These are phyloP conservation scores for Tricholoma flavovirens DNA, from an alignment of 768 basidiomycete species.

Conservation along the genomic window DNA sequence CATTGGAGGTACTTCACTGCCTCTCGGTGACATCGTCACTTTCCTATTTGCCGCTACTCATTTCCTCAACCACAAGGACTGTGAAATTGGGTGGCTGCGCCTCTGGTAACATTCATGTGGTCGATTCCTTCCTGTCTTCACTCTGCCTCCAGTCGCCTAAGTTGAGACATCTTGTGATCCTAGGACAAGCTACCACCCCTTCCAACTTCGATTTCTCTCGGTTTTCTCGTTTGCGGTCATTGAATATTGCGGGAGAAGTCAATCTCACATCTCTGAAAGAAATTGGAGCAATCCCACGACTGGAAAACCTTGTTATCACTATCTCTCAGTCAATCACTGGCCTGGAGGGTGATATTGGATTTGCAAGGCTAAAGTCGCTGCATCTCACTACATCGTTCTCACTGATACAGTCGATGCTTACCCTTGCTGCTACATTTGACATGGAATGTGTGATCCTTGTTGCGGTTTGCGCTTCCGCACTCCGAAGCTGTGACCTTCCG, in stretches of 20 bases:
- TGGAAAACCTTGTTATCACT: background rate
- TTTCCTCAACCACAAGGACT: background rate
- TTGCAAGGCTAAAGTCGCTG: background rate
- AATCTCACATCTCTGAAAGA: background rate
- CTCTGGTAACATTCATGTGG: background rate
- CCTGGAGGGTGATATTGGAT: background rate
- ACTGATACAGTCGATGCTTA: background rate
- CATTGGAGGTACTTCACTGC: background rate
- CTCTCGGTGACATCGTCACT: background rate
- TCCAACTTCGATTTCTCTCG: background rate
- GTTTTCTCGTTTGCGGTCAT: background rate
- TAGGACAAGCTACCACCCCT: background rate
- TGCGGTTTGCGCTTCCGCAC: background rate
- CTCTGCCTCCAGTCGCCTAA: background rate
- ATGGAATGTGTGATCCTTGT: background rate
- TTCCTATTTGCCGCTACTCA: constrained; percentile 3
- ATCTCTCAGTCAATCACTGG: background rate
- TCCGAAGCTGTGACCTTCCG: background rate
- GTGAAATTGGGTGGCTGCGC: background rate
- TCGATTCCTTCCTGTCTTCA: background rate
- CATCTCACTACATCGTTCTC: background rate
- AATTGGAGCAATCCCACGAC: background rate
- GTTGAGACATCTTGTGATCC: background rate
- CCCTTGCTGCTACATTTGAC: background rate
- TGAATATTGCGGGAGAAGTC: background rate